Percentiles rank a stretch among this genome's conserved stretches.
These are phyloP conservation scores for Parascedosporium putredinis DNA, from an alignment of 2,329 filamentous ascomycete species.

Conservation along the genomic window DNA sequence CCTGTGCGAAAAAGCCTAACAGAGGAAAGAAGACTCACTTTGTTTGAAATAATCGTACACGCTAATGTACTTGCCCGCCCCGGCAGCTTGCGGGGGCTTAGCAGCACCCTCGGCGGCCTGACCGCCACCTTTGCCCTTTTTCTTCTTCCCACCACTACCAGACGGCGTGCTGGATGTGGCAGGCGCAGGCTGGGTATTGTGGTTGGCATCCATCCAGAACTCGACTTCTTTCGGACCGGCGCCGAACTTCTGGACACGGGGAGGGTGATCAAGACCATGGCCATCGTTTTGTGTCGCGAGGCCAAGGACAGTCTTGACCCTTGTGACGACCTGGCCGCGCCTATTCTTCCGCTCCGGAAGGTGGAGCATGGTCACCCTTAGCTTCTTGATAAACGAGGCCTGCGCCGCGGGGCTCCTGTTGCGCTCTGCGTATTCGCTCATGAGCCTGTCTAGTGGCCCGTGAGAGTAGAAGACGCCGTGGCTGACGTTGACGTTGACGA, in stretches of 20 bases:
- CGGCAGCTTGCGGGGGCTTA: conserved; percentile 11
- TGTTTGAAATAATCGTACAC: conserved; percentile 40
- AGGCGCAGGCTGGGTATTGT: no score
- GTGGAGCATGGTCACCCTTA: conserved; percentile 28
- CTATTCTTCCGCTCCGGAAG: conserved; percentile 22
- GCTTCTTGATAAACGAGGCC: conserved; percentile 25
- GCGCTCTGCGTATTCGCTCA: conserved; percentile 8
- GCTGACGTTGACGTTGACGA: conserved; percentile 45
- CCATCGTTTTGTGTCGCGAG: conserved; percentile 26
- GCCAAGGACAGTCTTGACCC: conserved; percentile 25
- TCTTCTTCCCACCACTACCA: conserved; percentile 8
- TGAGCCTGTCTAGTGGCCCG: conserved; percentile 15
- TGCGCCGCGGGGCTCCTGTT: conserved; percentile 12
- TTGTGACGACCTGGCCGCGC: conserved; percentile 20
- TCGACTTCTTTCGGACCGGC: conserved; percentile 41
- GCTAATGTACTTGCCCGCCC: conserved; percentile 32
- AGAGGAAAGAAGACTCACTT: conserved; percentile 19
- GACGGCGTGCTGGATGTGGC: neutral
- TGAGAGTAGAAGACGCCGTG: conserved; percentile 36
- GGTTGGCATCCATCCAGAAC: conserved; percentile 38
- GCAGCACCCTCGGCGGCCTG: conserved; percentile 15
- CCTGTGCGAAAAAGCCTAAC: neutral
- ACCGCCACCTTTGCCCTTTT: conserved; percentile 18
- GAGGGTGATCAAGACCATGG: conserved; percentile 15
- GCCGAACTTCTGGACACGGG: conserved; percentile 20